These are phyloP conservation scores for Escovopsis sp. DNA, from an alignment of 2,329 filamentous ascomycete species.

Conservation along the genomic window DNA sequence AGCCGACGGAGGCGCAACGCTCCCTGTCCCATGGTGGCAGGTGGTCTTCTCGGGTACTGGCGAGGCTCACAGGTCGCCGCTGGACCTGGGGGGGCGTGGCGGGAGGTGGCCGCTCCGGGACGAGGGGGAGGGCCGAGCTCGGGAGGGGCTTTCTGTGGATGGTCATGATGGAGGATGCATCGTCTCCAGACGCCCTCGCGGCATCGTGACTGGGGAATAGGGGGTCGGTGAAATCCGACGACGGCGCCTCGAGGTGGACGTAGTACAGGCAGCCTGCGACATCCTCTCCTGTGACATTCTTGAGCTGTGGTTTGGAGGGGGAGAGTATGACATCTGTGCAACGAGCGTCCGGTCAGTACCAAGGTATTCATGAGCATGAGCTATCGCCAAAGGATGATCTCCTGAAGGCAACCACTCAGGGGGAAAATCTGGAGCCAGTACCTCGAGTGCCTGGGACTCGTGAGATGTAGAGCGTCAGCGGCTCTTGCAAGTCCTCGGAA, in stretches of 20 bases:
- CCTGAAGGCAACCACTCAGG: background rate
- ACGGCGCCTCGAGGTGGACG: conserved; percentile 51
- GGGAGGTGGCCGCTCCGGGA: conserved; percentile 12
- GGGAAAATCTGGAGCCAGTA: conserved; percentile 23
- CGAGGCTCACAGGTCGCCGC: background rate
- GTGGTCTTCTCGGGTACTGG: background rate
- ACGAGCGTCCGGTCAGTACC: conserved; percentile 7
- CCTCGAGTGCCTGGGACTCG: conserved; percentile 83
- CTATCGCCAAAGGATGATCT: too few species aligned
- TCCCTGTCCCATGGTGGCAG: background rate
- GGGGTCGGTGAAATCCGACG: conserved; percentile 32
- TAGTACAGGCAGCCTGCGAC: conserved; percentile 84
- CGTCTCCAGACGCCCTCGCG: conserved; percentile 28
- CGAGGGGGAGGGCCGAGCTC: conserved; percentile 14
- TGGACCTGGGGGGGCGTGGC: conserved; percentile 1
- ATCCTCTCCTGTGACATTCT: conserved; percentile 78
- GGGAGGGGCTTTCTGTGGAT: conserved; percentile 41
- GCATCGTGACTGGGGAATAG: conserved; percentile 15
- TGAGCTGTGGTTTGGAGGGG: conserved; percentile 73
- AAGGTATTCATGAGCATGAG: background rate
- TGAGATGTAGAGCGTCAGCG: conserved; percentile 79
- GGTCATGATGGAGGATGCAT: conserved; percentile 26
- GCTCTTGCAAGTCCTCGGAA: conserved; percentile 50
- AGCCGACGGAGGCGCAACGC: conserved; percentile 11
- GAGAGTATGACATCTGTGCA: conserved; percentile 78